phyloP scores from a whole-genome alignment of 768 basidiomycete species.

The Termitomyces sp. region DNA sequence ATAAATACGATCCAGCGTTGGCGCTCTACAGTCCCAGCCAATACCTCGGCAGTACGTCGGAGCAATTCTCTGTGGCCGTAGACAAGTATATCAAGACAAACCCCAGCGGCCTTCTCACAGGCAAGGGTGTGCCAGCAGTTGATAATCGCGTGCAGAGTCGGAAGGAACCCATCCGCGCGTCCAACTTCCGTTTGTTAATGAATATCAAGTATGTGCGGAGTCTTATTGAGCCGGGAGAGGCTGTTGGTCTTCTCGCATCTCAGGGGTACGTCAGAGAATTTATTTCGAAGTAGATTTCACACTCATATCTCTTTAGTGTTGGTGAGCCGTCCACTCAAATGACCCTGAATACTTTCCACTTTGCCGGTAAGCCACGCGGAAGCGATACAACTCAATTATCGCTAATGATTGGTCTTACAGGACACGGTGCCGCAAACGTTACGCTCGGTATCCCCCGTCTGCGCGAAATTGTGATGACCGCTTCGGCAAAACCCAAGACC shows the following conservation, averaged over 20 bases:
- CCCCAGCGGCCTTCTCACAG: conserved; percentile 41
- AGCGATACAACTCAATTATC: not conserved
- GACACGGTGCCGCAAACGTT: conserved; percentile 98
- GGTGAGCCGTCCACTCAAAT: conserved; percentile 99
- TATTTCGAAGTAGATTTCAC: not conserved
- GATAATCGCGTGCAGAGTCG: conserved; percentile 32
- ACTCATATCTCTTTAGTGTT: conserved; percentile 50
- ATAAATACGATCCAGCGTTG: conserved; percentile 66
- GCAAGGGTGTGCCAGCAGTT: conserved; percentile 26
- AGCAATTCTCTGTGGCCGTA: conserved; percentile 79
- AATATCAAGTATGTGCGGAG: conserved; percentile 91
- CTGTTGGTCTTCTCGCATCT: conserved; percentile 94
- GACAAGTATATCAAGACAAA: conserved; percentile 77
- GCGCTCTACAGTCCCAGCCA: conserved; percentile 73
- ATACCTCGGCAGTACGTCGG: conserved; percentile 87
- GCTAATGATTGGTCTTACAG: conserved; percentile 31
- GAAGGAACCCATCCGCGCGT: conserved; percentile 38
- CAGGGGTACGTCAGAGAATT: conserved; percentile 66
- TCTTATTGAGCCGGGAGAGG: conserved; percentile 95
- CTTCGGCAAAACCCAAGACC: conserved; percentile 91
- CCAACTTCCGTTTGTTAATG: conserved; percentile 77
- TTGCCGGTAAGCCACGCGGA: conserved; percentile 60
- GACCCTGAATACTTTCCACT: conserved; percentile 99
- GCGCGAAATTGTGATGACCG: conserved; percentile 99
- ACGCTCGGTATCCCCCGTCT: conserved; percentile 98